These are phyloP conservation scores for Coemansia sp. DNA, from an alignment of 192 early-diverging fungal genomes.

Conservation along the genomic window DNA sequence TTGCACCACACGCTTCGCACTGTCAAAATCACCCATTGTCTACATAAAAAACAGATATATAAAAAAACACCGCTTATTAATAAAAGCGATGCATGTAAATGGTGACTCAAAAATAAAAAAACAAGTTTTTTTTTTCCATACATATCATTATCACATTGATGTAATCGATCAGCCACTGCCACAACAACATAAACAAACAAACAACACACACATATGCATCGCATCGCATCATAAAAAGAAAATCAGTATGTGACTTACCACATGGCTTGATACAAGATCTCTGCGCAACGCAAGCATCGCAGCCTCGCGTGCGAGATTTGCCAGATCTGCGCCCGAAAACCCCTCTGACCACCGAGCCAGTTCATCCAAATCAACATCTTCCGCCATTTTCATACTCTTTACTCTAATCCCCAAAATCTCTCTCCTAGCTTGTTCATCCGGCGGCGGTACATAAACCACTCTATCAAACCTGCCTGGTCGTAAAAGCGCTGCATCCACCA, in stretches of 20 bases:
- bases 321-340: conserved; percentile 94
- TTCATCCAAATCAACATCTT: conserved; percentile 58
- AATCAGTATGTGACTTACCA: not conserved
- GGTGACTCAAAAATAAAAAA: not conserved
- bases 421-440: conserved; percentile 60
- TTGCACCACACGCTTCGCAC: conserved; percentile 58
- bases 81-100: too few relatives aligned
- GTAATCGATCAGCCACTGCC: not conserved
- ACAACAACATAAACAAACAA: not conserved
- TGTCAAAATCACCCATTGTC: conserved; percentile 63
- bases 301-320: conserved; percentile 81
- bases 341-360: conserved; percentile 76
- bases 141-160: not conserved
- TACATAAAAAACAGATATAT: conserved; percentile 10
- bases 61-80: too few relatives aligned
- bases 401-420: conserved; percentile 68
- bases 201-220: too few relatives aligned
- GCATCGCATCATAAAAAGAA: not conserved
- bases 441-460: conserved; percentile 93
- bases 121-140: not conserved
- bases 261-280: conserved; percentile 40
- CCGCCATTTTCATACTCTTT: conserved; percentile 57
- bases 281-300: conserved; percentile 55
- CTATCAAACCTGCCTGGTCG: conserved; percentile 94
- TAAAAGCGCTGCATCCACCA: conserved; percentile 91